These are phyloP conservation scores for Knoxia roxburghii DNA, from an alignment of 257 asterid genomes.

Conservation along the genomic window DNA sequence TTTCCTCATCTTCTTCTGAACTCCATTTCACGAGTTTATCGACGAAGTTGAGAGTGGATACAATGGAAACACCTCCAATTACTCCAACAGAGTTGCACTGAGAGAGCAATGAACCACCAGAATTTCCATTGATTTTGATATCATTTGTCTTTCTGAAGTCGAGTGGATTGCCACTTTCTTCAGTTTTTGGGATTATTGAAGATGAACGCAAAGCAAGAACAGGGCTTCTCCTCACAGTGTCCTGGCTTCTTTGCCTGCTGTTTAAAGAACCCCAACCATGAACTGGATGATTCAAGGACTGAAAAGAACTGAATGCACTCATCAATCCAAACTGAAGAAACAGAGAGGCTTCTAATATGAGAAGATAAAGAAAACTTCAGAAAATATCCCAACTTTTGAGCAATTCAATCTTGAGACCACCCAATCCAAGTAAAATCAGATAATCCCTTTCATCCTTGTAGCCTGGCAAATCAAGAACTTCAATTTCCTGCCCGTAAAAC, in stretches of 20 bases:
- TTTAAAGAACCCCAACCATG: constrained; percentile 25
- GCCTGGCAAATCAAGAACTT: background rate
- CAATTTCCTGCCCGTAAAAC: constrained; percentile 4
- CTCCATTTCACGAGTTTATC: constrained; percentile 33
- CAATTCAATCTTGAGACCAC: background rate
- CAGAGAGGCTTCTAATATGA: too few species aligned
- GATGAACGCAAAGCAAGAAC: constrained; percentile 27
- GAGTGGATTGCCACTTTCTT: constrained; percentile 23
- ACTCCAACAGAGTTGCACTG: constrained; percentile 37
- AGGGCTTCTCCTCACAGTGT: constrained; percentile 34
- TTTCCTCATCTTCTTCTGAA: constrained; percentile 24
- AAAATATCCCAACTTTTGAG: background rate
- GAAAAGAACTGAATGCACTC: constrained; percentile 45
- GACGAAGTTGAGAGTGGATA: constrained; percentile 32
- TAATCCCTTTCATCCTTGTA: background rate
- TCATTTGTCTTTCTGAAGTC: background rate
- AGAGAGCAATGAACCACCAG: constrained; percentile 16
- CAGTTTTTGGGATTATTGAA: constrained; percentile 27
- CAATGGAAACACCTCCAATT: constrained; percentile 34
- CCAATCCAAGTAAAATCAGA: background rate
- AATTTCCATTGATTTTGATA: constrained; percentile 6
- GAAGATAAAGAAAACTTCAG: background rate
- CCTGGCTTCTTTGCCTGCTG: constrained; percentile 35
- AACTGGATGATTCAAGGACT: constrained; percentile 37
- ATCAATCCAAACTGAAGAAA: constrained; percentile 16